Base-by-base conservation (phyloP, 2,329 filamentous ascomycete genomes). In the Pseudonectria buxi region DNA sequence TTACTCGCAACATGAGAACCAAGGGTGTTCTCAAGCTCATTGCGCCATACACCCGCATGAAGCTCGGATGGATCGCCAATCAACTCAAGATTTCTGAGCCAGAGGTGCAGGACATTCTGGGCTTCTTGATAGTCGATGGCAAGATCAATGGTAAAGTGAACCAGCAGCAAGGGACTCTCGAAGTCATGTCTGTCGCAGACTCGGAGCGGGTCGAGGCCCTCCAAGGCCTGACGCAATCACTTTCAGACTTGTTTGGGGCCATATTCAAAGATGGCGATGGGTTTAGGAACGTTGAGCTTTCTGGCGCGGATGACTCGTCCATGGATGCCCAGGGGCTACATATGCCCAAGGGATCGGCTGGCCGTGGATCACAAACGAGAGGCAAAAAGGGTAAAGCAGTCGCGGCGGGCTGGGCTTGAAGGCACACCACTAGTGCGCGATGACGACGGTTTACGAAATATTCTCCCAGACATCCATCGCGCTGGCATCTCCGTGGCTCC, bases 1-100 rank as follows among this genome's bases (percentile, higher is more conserved):
- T 98, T 38, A 98, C 90, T 34, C 85, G 92, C 28, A 95, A 92
- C 62, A 95, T 98, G 83, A 85, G 92, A 36, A 96, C 89, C 47
- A 95, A 95, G 70, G 90, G 89, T 2, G 81, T 96, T 9, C 68
- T 95, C 45, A 95, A 92, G 64, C 72, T 96, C 15, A 92, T 96
- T 45, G 88, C 88, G 4, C 92, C 92, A 0, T 98, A 96, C 68
- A 94, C 86, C 6, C 81, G 88, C 33, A 95, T 96, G 76, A 86
- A 83, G 45, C 69, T 96, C 15, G 70, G 72, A 14, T 95, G 94
- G 72, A 87, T 98, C 49, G 88, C 88, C 18, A 81, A 82, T 51
- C 82, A 90, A 52, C 81, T 98, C 44, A 84, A 84, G 58, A 94
- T 98, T 46, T 81, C 83, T 18, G 75, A 87, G 30, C 68, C 76